A percentile compares a stretch with the other conserved stretches of the same genome.
phyloP scores from a whole-genome alignment of 495 filamentous ascomycete species.

The Annulohypoxylon maeteangense region DNA sequence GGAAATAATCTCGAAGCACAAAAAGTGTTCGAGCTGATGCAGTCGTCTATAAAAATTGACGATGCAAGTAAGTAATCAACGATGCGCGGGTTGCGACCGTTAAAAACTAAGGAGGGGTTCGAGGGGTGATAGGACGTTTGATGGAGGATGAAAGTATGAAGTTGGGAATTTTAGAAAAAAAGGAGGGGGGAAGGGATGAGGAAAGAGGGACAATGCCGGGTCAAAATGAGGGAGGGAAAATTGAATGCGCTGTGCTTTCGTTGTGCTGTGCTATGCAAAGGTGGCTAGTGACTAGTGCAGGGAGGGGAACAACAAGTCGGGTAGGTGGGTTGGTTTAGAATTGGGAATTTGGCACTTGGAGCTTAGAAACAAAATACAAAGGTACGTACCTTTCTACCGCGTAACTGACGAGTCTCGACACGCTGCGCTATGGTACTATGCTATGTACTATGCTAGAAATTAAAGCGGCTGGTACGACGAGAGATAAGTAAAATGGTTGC shows the following conservation, averaged over 20 bases:
- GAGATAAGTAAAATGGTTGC: slow-evolving; percentile 4
- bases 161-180: slow-evolving; percentile 47
- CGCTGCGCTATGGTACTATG: background rate
- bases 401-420: background rate
- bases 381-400: background rate
- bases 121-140: slow-evolving; percentile 58
- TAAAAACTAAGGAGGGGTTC: slow-evolving; percentile 56
- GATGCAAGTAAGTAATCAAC: slow-evolving; percentile 40
- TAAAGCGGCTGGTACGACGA: slow-evolving; percentile 35
- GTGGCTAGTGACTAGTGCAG: slow-evolving; percentile 42
- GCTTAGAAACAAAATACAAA: background rate
- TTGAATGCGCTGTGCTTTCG: slow-evolving; percentile 44
- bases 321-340: slow-evolving; percentile 18
- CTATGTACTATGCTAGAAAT: slow-evolving; percentile 31
- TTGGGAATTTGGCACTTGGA: slow-evolving; percentile 21
- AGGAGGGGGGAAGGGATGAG: slow-evolving; percentile 54
- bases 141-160: slow-evolving; percentile 50
- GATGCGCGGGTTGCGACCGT: slow-evolving; percentile 54
- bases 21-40: slow-evolving; percentile 60
- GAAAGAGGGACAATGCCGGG: slow-evolving; percentile 53
- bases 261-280: slow-evolving; percentile 37
- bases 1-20: slow-evolving; percentile 51
- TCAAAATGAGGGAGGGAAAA: slow-evolving; percentile 53
- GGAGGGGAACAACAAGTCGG: slow-evolving; percentile 14
- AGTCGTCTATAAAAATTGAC: slow-evolving; percentile 54